Evolutionary conservation across 2,329 filamentous ascomycete genomes (phyloP), one percentile per base, ranked within the genome.

Genomic region (Alternaria atra): DNA sequence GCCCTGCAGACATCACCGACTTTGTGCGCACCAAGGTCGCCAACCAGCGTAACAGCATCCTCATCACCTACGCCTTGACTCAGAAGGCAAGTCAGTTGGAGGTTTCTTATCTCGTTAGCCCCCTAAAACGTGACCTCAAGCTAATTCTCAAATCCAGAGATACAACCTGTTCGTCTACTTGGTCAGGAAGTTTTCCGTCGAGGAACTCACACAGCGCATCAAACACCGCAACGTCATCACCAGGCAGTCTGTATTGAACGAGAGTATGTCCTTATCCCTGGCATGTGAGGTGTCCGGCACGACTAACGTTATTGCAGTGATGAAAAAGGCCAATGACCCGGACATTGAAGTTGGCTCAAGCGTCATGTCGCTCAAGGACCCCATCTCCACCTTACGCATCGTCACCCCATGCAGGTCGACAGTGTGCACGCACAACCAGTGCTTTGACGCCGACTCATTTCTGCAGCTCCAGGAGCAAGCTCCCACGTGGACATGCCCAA

Each of bases 401-500:
- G 85, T 86, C 8, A 84, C 91, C 15, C 95, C 95, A 0, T 93
- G 93, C 69, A 89, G 95, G 34, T 92, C 92, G 4, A 85, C 88
- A 3, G 81, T 89, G 34, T 99, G 95, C 80, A 90, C 87, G 3
- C 95, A 99, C 77, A 91, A 95, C 27, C 93, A 97, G 75, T 99
- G 95, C 76, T 99, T 98, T 70, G 95, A 99, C 77, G 94, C 91
- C 3, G 90, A 88, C 3, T 96, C 93, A 2, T 99, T 97, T 75
- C 84, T 99, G 20, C 92, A 97, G 71, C 82, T 99, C 29, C 94
- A 98, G 76, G 93, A 98, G 76, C 95, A 99, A 81, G 94, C 93
- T 0, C 95, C 95, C 0, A 96, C 95, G 17, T 99, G 95, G 95
- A 85, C 89, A n/a, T 99, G 95, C 73, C 95, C 95, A 0, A 90